Evolutionary conservation across 345 rosid genomes (phyloP), one percentile per base, ranked within the genome.

Genomic region (Eucalyptus lansdowneana): DNA sequence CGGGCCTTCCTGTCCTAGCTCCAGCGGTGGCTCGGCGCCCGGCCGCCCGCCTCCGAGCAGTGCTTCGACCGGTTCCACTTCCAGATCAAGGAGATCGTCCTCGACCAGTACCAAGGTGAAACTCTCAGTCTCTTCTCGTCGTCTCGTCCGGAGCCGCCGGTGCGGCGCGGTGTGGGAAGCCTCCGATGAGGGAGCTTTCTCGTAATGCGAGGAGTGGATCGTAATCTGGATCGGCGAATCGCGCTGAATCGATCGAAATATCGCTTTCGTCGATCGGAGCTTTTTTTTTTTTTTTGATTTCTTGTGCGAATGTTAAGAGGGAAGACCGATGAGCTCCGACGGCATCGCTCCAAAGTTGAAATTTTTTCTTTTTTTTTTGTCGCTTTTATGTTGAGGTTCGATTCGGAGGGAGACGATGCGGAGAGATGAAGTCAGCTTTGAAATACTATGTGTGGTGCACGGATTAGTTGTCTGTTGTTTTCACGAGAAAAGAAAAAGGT

Each of bases 1-100:
- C 94, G 99, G 92, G 89, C 94, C 89, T 97, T 97, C 91, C 93
- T 97, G 6, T 92, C 98, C 6, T 92, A 95, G 49, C 93, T 97
- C 88, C 93, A 95, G 87, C 93, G 93, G 50, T 92, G 89, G 51
- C 95, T 95, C 88, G 93, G 91, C 65, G 89, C 93, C 65, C 50
- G 21, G 14, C 90, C 87, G 53, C 76, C 87, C 34, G 91, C 87
- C n/a, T 89, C 96, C 72, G 95, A 93, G 25, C 91, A 94, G 9
- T 96, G 95, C 90, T 95, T 96, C 88, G 80, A 91, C 16, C 92
- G 91, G 87, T 96, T 92, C 90, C 98, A 97, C 90, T 97, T 96
- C 91, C 95, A 90, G 94, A 96, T 97, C 95, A 95, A 95, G 50
- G 96, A 96, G 90, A 92, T 96, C 89, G 47, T 92, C 76, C 90